Base-by-base conservation (phyloP, 2,329 filamentous ascomycete genomes). In the Fusarium goolgardi region DNA sequence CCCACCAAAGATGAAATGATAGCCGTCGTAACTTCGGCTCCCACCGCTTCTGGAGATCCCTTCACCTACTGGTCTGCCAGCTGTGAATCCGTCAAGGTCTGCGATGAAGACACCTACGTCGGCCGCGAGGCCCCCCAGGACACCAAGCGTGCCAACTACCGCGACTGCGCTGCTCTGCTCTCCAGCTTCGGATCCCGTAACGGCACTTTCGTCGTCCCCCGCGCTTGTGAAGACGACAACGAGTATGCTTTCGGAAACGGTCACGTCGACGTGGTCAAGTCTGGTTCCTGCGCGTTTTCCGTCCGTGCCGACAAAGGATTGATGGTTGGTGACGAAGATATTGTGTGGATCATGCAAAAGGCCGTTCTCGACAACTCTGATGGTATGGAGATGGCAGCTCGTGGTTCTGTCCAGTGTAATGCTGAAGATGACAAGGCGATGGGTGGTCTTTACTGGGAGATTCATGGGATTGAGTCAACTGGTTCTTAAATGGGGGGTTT, bases 101-200 rank as follows among this genome's bases (percentile, higher is more conserved):
- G 77, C 63, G 75, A 73, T 52, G 57, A 68, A 13, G 57, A 70
- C 18, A 73, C 71, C 9, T 77, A 74, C 60, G 21, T 44, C 16
- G 63, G 45, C 25, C 46, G 35, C 35, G 44, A 66, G 10, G 69
- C 69, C 21, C 53, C 67, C 44, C 55, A 45, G 41, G 58, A 65
- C 45, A 55, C 54, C 29, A 61, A 61, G 23, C 69, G 74, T 29
- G 77, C 76, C 50, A 61, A 77, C 64, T 78, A 74, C 71, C 64
- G 67, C 18, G 67, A 73, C 51, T 78, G 77, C 37, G 75, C 75
- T 21, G 71, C 75, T 6, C 71, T 78, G 4, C 75, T 73, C 57
- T 77, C 75, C 49, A 58, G 64, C 3, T 78, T 76, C 71, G 67
- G 67, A 5, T 61, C 61, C 15, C 57, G 66, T 37, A 78, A 76